phyloP scores from a whole-genome alignment of 352 stramenopile genomes.

The Globisporangium cystogenes region DNA sequence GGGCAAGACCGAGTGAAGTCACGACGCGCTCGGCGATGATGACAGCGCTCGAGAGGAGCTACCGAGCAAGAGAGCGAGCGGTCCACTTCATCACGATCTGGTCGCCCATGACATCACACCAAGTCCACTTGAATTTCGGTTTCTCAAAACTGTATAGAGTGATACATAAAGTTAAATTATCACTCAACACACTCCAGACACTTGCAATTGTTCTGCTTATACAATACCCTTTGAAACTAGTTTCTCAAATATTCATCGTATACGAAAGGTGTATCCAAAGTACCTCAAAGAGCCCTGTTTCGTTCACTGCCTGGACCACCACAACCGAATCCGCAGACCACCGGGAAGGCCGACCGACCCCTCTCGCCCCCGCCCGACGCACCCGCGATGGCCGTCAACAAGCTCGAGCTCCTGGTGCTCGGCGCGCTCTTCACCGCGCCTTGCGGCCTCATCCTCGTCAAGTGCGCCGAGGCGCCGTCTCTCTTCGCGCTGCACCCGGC shows the following conservation, averaged over 20 bases:
- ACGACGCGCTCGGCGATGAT: not conserved
- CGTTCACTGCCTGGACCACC: not conserved
- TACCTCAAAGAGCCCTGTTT: no score
- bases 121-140: not conserved
- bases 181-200: no score
- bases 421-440: slow-evolving; percentile 42
- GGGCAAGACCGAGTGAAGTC: slow-evolving; percentile 1
- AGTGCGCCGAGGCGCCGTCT: slow-evolving; percentile 22
- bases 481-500: slow-evolving; percentile 62
- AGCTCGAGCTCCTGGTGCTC: slow-evolving; percentile 52
- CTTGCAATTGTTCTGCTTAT: no score
- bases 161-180: no score
- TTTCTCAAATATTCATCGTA: not conserved
- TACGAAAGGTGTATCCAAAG: not conserved
- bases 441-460: slow-evolving; percentile 35
- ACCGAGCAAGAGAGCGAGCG: not conserved
- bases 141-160: no score
- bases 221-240: not conserved
- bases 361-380: not conserved
- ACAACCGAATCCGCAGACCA: slow-evolving; percentile 12
- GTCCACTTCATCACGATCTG: not conserved
- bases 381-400: slow-evolving; percentile 33
- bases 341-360: not conserved
- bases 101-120: not conserved
- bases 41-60: not conserved